phyloP scores from a whole-genome alignment of 2,329 filamentous ascomycete genomes.

The Sphaerulina populicola region DNA sequence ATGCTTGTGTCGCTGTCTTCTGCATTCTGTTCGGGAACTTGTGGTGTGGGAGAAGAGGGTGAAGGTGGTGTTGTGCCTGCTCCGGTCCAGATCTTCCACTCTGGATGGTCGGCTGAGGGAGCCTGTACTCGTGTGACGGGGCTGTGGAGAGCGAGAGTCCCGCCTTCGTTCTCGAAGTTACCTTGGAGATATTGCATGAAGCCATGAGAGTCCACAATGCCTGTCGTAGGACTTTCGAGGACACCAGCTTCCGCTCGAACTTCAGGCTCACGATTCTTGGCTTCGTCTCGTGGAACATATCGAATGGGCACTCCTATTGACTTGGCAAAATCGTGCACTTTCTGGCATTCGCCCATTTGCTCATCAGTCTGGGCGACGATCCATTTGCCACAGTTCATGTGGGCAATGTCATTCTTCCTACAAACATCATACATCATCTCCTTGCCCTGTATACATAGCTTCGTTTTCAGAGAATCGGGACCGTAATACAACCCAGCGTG shows the following conservation, averaged over 20 bases:
- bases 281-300: conserved; percentile 59
- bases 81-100: conserved; percentile 60
- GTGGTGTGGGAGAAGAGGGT: conserved; percentile 21
- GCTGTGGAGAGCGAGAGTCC: conserved; percentile 62
- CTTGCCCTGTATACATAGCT: conserved; percentile 70
- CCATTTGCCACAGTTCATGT: conserved; percentile 81
- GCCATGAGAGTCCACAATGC: conserved; percentile 80
- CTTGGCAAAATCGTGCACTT: conserved; percentile 48
- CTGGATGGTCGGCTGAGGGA: conserved; percentile 42
- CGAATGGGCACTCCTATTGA: conserved; percentile 58
- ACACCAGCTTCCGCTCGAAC: conserved; percentile 65
- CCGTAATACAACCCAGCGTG: conserved; percentile 94
- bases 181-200: conserved; percentile 76
- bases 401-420: conserved; percentile 54
- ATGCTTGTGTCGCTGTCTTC: conserved; percentile 44
- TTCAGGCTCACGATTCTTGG: conserved; percentile 58
- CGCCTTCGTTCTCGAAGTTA: conserved; percentile 67
- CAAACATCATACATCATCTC: conserved; percentile 74
- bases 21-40: conserved; percentile 30
- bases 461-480: conserved; percentile 64
- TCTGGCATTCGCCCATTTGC: conserved; percentile 58
- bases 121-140: conserved; percentile 54
- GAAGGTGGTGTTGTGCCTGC: conserved; percentile 16
- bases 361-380: conserved; percentile 74
- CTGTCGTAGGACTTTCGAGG: conserved; percentile 76